A percentile compares a stretch with the other conserved stretches of the same genome.
These are phyloP conservation scores for Fusarium tricinctum DNA, from an alignment of 2,329 filamentous ascomycete genomes.

Conservation along the genomic window DNA sequence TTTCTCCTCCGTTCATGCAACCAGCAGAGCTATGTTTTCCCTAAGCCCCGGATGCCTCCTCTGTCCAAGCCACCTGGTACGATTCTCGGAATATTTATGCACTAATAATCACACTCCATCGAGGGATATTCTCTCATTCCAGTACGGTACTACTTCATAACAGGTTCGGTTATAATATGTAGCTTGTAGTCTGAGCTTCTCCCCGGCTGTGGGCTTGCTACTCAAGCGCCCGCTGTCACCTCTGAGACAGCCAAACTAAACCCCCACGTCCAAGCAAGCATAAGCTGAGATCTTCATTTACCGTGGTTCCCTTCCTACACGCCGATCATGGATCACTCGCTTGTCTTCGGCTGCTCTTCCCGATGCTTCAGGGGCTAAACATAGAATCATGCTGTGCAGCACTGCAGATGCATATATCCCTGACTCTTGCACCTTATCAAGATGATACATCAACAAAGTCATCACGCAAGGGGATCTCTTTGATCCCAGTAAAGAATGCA, in stretches of 20 bases:
- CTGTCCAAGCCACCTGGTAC: constrained; percentile 33
- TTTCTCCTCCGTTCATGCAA: constrained; percentile 20
- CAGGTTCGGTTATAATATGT: neutral
- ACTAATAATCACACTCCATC: constrained; percentile 15
- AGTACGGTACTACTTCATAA: neutral
- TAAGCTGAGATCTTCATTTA: constrained; percentile 22
- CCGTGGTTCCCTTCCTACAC: neutral
- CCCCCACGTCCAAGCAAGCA: constrained; percentile 20
- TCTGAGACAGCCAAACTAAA: constrained; percentile 4
- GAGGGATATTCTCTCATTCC: constrained; percentile 27
- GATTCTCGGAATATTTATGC: constrained; percentile 21
- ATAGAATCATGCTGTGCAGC: constrained; percentile 14
- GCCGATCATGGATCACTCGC: constrained; percentile 20
- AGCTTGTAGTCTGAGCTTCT: constrained; percentile 1
- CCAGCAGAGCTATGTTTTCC: constrained; percentile 3
- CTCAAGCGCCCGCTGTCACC: constrained; percentile 25
- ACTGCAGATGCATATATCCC: constrained; percentile 10
- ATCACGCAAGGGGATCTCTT: constrained; percentile 7
- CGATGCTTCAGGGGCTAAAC: constrained; percentile 9
- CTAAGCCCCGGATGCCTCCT: neutral
- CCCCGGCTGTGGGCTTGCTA: constrained; percentile 2
- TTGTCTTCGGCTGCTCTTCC: constrained; percentile 23
- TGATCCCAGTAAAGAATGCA: neutral
- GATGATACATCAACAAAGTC: constrained; percentile 5
- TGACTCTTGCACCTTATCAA: constrained; percentile 7